Percentiles rank a stretch among this genome's conserved stretches.
Conservation (phyloP, 2,329 filamentous ascomycete genomes). For the Shiraia bambusicola region DNA sequence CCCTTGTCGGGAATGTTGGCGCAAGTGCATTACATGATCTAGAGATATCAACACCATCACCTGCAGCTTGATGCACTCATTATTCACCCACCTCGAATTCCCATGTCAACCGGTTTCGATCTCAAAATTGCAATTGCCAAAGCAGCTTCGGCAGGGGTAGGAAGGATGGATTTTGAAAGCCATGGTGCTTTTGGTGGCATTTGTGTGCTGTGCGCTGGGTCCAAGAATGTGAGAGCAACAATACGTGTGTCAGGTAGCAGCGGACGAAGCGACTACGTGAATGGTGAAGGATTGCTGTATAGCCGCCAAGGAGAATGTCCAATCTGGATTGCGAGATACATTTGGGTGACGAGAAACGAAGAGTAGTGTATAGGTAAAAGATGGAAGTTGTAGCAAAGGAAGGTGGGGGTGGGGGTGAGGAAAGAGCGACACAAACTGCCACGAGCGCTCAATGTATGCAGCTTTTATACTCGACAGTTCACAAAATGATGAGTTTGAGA, state of each 20-base stretch:
- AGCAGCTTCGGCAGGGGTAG: slow-evolving; percentile 32
- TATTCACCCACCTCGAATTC: slow-evolving; percentile 33
- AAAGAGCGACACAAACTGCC: neutral
- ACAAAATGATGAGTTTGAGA: neutral
- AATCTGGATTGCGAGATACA: neutral
- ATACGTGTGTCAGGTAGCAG: too few species aligned
- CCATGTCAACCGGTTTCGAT: slow-evolving; percentile 40
- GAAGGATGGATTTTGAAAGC: slow-evolving; percentile 7
- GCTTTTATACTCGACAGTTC: too few species aligned
- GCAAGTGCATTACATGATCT: slow-evolving; percentile 41
- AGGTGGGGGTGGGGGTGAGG: neutral
- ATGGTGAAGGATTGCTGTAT: neutral
- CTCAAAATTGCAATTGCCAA: slow-evolving; percentile 42
- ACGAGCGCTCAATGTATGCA: too few species aligned
- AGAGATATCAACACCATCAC: slow-evolving; percentile 4
- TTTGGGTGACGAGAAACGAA: too few species aligned
- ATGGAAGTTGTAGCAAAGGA: neutral
- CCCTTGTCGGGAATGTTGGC: slow-evolving; percentile 35
- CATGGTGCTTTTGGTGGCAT: slow-evolving; percentile 8
- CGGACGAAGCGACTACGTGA: too few species aligned
- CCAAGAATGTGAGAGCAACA: neutral
- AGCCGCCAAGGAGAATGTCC: neutral
- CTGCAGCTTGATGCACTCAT: too few species aligned
- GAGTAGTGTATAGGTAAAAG: too few species aligned
- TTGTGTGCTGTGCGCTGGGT: neutral